These are phyloP conservation scores for Amphicarpaea edgeworthii DNA, from an alignment of 306 rosid genomes.

Conservation along the genomic window DNA sequence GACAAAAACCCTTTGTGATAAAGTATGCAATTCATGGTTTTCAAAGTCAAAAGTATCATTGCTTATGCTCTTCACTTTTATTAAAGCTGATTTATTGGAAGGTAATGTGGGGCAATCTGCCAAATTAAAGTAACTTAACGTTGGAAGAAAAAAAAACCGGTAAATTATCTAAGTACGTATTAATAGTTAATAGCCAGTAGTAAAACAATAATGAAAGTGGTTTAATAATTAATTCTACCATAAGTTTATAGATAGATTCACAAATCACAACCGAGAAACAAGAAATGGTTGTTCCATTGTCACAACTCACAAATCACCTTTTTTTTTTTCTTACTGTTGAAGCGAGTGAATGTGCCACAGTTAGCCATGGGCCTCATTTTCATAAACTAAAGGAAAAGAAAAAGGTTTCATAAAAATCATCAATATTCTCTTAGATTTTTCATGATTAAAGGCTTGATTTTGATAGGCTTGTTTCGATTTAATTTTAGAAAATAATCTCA, in stretches of 20 bases:
- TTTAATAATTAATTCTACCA: conserved; percentile 1
- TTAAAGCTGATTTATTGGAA: conserved; percentile 46
- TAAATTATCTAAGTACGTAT: background rate
- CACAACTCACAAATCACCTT: no score
- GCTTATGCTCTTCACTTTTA: conserved; percentile 44
- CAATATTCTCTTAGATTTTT: conserved; percentile 29
- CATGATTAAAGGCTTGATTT: conserved; percentile 44
- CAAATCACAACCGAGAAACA: conserved; percentile 1
- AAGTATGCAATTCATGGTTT: conserved; percentile 38
- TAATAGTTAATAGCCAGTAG: background rate
- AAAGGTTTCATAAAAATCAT: conserved; percentile 14
- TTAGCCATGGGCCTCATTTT: conserved; percentile 35
- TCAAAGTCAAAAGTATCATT: conserved; percentile 53
- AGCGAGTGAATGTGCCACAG: background rate
- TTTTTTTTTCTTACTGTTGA: background rate
- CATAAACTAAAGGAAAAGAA: conserved; percentile 40
- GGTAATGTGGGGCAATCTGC: conserved; percentile 38
- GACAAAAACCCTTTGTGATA: conserved; percentile 29
- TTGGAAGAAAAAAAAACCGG: background rate
- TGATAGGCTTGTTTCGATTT: background rate
- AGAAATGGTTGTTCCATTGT: conserved; percentile 11
- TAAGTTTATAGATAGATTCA: background rate
- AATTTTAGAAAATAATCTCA: conserved; percentile 10
- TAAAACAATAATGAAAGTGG: conserved; percentile 13
- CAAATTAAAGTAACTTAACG: conserved; percentile 22